Evolutionary conservation across 2,329 filamentous ascomycete genomes (phyloP).

Genomic region (Pseudocercospora crystallina): DNA sequence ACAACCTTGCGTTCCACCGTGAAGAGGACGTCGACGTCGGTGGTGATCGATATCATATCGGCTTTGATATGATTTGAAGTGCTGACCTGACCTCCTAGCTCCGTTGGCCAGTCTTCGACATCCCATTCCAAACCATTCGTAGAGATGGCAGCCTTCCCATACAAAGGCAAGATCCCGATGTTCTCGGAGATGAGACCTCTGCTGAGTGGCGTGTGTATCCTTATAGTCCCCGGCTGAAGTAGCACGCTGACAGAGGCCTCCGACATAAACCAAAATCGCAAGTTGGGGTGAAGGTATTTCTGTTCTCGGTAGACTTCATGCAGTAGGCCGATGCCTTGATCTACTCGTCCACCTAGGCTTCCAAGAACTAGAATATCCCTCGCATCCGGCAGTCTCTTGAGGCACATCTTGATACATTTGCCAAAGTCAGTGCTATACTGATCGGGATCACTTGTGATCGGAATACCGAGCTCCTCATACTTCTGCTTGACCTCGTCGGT

Average conservation of each 20-base stretch:
- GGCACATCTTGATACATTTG: conserved; percentile 68
- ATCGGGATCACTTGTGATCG: conserved; percentile 70
- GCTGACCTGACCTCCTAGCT: conserved; percentile 50
- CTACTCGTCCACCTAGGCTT: conserved; percentile 83
- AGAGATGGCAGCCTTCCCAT: conserved; percentile 73
- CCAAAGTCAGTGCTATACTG: conserved; percentile 89
- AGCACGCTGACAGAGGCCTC: conserved; percentile 80
- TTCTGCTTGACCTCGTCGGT: conserved; percentile 60
- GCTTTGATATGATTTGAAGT: conserved; percentile 51
- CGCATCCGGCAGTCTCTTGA: conserved; percentile 37
- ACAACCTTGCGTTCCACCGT: conserved; percentile 42
- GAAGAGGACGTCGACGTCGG: conserved; percentile 47
- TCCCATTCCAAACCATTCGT: conserved; percentile 89
- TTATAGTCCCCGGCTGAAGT: conserved; percentile 67
- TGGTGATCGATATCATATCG: conserved; percentile 41
- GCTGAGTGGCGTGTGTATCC: conserved; percentile 61
- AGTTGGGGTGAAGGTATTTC: conserved; percentile 39
- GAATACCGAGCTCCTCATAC: conserved; percentile 62
- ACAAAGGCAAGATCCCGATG: conserved; percentile 82
- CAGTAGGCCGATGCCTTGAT: conserved; percentile 86
- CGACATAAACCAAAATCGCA: conserved; percentile 72
- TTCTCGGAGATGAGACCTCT: conserved; percentile 66
- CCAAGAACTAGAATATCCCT: conserved; percentile 71
- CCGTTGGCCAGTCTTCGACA: conserved; percentile 72
- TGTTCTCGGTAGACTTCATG: conserved; percentile 71